Percentiles rank a stretch among this genome's conserved stretches.
Conservation (phyloP, 2,329 filamentous ascomycete genomes). For the Aureobasidium zeae region DNA sequence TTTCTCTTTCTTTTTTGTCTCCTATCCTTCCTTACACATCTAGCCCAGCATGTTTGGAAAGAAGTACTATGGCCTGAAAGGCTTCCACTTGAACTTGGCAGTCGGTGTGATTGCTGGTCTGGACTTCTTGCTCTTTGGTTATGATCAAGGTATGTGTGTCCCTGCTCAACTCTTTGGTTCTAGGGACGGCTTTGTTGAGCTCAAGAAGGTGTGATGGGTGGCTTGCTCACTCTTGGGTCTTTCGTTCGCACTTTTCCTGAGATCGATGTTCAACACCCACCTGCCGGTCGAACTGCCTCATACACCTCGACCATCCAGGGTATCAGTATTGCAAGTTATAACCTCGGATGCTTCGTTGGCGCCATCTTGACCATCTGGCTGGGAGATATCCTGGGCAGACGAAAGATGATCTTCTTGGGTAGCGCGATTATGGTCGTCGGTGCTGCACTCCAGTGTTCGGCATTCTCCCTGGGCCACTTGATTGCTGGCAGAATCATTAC, state of each 20-base stretch:
- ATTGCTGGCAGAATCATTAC: conserved; percentile 44
- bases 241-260: conserved; percentile 36
- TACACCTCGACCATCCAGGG: conserved; percentile 24
- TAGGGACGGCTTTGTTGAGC: no score
- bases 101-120: conserved; percentile 38
- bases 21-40: background rate
- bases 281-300: conserved; percentile 10
- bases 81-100: conserved; percentile 34
- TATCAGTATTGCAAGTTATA: conserved; percentile 38
- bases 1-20: background rate
- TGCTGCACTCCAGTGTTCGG: conserved; percentile 39
- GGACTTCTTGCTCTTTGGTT: conserved; percentile 33
- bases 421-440: conserved; percentile 43
- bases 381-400: conserved; percentile 42
- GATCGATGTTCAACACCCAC: conserved; percentile 26
- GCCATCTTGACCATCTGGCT: conserved; percentile 41
- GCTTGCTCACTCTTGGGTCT: conserved; percentile 34
- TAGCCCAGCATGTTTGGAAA: conserved; percentile 12
- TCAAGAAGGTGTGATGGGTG: conserved; percentile 37
- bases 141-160: conserved; percentile 24
- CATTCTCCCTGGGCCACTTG: conserved; percentile 37
- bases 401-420: conserved; percentile 41
- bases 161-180: no score
- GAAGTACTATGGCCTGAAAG: conserved; percentile 34
- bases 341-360: conserved; percentile 41